Evolutionary conservation across 768 basidiomycete genomes (phyloP).

Genomic region (Tricholoma furcatifolium): DNA sequence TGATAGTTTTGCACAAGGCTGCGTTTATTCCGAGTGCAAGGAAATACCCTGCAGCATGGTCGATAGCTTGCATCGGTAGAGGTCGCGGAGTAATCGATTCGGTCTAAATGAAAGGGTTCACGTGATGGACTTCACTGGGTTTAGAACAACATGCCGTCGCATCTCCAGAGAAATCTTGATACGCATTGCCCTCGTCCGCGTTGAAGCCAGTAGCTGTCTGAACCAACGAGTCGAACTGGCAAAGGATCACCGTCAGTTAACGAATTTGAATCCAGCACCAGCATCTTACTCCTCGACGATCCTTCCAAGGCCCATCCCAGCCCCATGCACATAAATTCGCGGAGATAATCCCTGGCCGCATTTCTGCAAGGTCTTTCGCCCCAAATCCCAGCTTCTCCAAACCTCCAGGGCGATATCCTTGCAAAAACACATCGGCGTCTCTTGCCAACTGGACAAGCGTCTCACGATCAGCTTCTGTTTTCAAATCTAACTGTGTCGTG

Average conservation of each 20-base stretch:
- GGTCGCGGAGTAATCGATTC: too few species aligned
- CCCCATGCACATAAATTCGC: conserved; percentile 58
- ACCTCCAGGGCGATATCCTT: conserved; percentile 56
- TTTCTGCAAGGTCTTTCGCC: conserved; percentile 32
- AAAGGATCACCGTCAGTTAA: too few species aligned
- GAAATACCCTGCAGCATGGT: conserved; percentile 59
- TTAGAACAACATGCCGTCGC: too few species aligned
- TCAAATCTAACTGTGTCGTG: conserved; percentile 59
- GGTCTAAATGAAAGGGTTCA: background rate
- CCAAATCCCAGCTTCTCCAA: conserved; percentile 50
- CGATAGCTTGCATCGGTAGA: conserved; percentile 57
- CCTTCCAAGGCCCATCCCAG: conserved; percentile 55
- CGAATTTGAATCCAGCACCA: too few species aligned
- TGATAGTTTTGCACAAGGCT: conserved; percentile 51
- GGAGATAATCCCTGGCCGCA: conserved; percentile 48
- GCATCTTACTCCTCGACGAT: conserved; percentile 48
- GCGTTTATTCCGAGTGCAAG: conserved; percentile 59
- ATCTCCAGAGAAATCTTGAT: conserved; percentile 26
- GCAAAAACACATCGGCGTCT: conserved; percentile 57
- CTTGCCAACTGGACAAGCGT: conserved; percentile 35
- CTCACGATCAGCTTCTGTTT: conserved; percentile 24
- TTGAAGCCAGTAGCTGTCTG: conserved; percentile 65
- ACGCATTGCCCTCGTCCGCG: conserved; percentile 52
- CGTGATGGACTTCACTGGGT: too few species aligned
- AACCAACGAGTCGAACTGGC: conserved; percentile 68